phyloP scores from a whole-genome alignment of 1,284 basidiomycete species.

The Tremellales sp. region DNA sequence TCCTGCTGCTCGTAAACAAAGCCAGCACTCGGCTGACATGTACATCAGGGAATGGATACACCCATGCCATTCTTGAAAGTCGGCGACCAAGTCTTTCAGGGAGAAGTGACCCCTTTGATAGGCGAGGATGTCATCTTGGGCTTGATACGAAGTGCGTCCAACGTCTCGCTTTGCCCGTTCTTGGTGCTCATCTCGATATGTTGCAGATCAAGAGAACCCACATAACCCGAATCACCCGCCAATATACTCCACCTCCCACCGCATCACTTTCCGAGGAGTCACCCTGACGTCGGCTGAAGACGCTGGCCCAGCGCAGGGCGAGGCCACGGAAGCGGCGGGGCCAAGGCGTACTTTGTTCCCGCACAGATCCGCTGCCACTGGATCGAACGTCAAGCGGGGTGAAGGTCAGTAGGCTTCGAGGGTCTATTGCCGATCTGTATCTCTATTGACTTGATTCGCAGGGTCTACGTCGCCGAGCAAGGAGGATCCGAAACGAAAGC shows the following conservation, averaged over 20 bases:
- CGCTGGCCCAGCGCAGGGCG: background rate
- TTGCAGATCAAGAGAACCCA: slow-evolving; percentile 29
- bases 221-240: slow-evolving; percentile 33
- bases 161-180: background rate
- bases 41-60: slow-evolving; percentile 43
- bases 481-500: too few species aligned
- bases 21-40: background rate
- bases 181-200: background rate
- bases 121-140: slow-evolving; percentile 45
- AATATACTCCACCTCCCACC: slow-evolving; percentile 21
- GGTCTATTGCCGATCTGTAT: too few species aligned
- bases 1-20: slow-evolving; percentile 1
- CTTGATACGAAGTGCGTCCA: slow-evolving; percentile 33
- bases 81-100: slow-evolving; percentile 44
- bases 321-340: background rate
- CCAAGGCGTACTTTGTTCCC: too few species aligned
- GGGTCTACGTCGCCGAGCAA: too few species aligned
- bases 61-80: slow-evolving; percentile 45
- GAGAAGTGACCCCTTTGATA: slow-evolving; percentile 36
- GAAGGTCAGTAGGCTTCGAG: too few species aligned
- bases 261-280: slow-evolving; percentile 33
- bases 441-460: too few species aligned
- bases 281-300: slow-evolving; percentile 14
- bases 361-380: too few species aligned
- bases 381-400: too few species aligned